Evolutionary conservation across 805 yeast genomes (phyloP), one percentile per base, ranked within the genome.

Genomic region (Kodamaea sagamina): DNA sequence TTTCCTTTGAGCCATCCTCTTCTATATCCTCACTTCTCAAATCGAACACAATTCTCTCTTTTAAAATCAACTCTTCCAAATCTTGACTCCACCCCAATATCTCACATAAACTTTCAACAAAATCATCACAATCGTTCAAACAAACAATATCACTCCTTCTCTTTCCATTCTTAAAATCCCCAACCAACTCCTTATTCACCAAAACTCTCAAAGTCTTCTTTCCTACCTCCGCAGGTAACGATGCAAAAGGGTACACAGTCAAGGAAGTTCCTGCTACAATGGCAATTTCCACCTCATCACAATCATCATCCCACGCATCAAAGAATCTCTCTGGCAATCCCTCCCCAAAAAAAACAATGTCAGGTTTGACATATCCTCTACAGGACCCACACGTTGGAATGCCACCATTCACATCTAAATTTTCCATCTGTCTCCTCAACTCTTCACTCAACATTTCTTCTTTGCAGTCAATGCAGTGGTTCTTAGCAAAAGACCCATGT

Each of bases 271-370:
- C 99, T 0, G 96, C 97, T 1, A 92, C 89, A 16, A 92, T 79
- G 0, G 89, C 88, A 19, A 90, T 59, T 52, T 84, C 89, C 18
- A 81, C 71, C 1, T 72, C 68, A 2, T 68, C 75, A 9, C 56
- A 58, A 46, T 77, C 79, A 15, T 69, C 67, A 3, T 84, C 92
- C 86, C 93, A 82, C 9, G 62, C 53, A 2, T 78, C 77, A 61
- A 86, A 90, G 55, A 89, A 87, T 43, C 69, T 66, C 1, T 53
- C 54, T 0, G 98, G 98, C 19, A 92, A 70, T 2, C 82, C 77
- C 61, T 92, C 99, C 3, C 98, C 98, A 66, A 89, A 93, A 56
- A 92, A 92, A 1, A 89, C 96, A 52, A 92, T 93, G 55, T 87
- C 92, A 0, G 98, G 99, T 58, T 92, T 92, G 19, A 93, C 87